Conservation (phyloP, 1,139 yeast genomes). For the Suhomyces choctaworum region DNA sequence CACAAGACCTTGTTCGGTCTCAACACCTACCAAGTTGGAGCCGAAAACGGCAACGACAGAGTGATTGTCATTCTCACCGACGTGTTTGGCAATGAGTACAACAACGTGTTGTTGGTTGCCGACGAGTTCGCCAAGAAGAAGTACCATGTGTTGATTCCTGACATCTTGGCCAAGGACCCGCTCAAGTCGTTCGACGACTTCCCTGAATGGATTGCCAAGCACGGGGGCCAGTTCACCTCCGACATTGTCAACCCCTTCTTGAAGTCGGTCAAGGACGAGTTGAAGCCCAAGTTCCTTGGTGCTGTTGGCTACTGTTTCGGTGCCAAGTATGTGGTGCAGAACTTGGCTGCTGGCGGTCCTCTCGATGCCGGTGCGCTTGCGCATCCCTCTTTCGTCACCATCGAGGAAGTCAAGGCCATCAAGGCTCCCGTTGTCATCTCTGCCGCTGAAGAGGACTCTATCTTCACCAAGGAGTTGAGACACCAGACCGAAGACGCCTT, state of each 20-base stretch:
- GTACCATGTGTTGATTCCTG: conserved; percentile 73
- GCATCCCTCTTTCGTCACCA: conserved; percentile 73
- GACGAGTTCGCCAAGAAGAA: conserved; percentile 60
- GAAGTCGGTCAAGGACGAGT: conserved; percentile 39
- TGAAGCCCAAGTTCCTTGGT: conserved; percentile 53
- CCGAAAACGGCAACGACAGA: conserved; percentile 39
- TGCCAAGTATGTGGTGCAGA: conserved; percentile 63
- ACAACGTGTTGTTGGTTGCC: conserved; percentile 63
- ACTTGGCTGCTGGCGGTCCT: conserved; percentile 48
- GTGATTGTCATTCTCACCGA: conserved; percentile 68
- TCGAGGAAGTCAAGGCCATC: conserved; percentile 62
- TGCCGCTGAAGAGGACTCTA: conserved; percentile 68
- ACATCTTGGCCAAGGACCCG: conserved; percentile 63
- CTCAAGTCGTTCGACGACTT: conserved; percentile 30
- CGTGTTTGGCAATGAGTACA: conserved; percentile 59
- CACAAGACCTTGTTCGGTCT: conserved; percentile 44
- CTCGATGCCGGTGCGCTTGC: conserved; percentile 69
- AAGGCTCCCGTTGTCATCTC: conserved; percentile 63
- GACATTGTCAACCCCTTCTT: conserved; percentile 46
- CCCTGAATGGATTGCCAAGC: conserved; percentile 54
- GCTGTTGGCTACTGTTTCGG: conserved; percentile 86
- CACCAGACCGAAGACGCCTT: conserved; percentile 58
- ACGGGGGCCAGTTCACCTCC: conserved; percentile 47
- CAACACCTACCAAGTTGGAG: conserved; percentile 59
- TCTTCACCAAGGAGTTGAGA: conserved; percentile 66